Evolutionary conservation across 2,329 filamentous ascomycete genomes (phyloP).

Genomic region (Cladosporium sp.): DNA sequence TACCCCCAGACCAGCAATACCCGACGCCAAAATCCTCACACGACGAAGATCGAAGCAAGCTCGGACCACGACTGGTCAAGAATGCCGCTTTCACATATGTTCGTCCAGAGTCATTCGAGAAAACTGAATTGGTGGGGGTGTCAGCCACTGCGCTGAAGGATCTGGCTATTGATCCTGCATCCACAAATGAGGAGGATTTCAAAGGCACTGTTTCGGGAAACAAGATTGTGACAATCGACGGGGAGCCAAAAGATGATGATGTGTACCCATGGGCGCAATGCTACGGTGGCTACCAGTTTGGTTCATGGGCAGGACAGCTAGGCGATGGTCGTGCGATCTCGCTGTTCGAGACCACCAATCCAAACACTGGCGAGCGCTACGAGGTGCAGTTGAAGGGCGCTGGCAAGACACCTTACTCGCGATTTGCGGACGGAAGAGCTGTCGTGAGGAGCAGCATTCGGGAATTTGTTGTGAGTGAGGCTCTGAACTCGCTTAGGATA

Average conservation of each 20-base stretch:
- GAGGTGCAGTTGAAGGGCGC: constrained; percentile 95
- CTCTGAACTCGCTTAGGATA: constrained; percentile 77
- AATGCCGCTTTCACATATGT: constrained; percentile 88
- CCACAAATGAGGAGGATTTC: constrained; percentile 70
- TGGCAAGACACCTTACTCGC: constrained; percentile 87
- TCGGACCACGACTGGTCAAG: constrained; percentile 78
- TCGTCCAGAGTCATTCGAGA: constrained; percentile 66
- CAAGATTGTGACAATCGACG: constrained; percentile 73
- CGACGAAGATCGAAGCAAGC: constrained; percentile 68
- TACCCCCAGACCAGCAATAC: constrained; percentile 73
- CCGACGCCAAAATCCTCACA: constrained; percentile 80
- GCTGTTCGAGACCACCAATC: constrained; percentile 83
- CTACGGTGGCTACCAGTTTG: constrained; percentile 72
- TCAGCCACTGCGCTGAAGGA: constrained; percentile 75
- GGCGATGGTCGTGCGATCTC: constrained; percentile 94
- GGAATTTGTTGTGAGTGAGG: constrained; percentile 90
- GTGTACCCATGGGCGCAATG: constrained; percentile 98
- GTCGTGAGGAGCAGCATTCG: constrained; percentile 89
- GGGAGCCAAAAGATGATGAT: constrained; percentile 54
- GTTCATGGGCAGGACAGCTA: constrained; percentile 91
- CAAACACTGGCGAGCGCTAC: constrained; percentile 66
- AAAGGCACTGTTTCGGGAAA: constrained; percentile 75
- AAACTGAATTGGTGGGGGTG: constrained; percentile 75
- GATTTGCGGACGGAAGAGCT: constrained; percentile 93
- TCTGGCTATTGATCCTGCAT: constrained; percentile 67